Percentiles rank a stretch among this genome's conserved stretches.
Conservation (phyloP, 1,284 basidiomycete genomes). For the Cryptococcus maquisensis region DNA sequence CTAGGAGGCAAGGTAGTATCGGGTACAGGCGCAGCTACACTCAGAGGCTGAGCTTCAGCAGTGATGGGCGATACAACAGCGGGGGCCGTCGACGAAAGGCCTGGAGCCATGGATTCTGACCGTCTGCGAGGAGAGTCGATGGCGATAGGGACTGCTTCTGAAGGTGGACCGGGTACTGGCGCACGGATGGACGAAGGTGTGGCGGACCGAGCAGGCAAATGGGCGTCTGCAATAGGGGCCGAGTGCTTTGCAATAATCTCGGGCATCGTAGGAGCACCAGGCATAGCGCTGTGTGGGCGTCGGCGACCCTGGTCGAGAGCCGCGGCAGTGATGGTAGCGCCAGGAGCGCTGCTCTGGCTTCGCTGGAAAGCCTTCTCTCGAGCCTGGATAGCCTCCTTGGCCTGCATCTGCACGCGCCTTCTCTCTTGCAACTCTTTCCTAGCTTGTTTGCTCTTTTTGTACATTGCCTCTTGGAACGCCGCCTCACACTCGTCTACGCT, state of each 20-base stretch:
- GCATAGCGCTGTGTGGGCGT: constrained; percentile 46
- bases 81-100: constrained; percentile 10
- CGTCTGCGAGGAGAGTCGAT: constrained; percentile 5
- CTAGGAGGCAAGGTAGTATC: background rate
- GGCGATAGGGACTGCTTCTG: constrained; percentile 1
- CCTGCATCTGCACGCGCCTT: constrained; percentile 38
- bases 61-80: constrained; percentile 5
- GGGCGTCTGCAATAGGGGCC: background rate
- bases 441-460: constrained; percentile 72
- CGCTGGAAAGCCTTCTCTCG: constrained; percentile 15
- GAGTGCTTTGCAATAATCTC: constrained; percentile 13
- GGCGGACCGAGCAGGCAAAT: background rate
- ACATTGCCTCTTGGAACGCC: constrained; percentile 76
- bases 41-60: constrained; percentile 15
- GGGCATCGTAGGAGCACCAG: constrained; percentile 45
- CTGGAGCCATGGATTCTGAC: constrained; percentile 6
- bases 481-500: constrained; percentile 73
- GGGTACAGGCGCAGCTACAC: background rate
- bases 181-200: background rate
- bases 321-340: constrained; percentile 20
- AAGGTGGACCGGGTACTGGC: constrained; percentile 3
- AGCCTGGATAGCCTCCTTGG: constrained; percentile 25
- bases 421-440: constrained; percentile 55
- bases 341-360: constrained; percentile 38
- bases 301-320: constrained; percentile 30